Conservation (phyloP, 2,329 filamentous ascomycete species). For the Bretziella fagacearum region DNA sequence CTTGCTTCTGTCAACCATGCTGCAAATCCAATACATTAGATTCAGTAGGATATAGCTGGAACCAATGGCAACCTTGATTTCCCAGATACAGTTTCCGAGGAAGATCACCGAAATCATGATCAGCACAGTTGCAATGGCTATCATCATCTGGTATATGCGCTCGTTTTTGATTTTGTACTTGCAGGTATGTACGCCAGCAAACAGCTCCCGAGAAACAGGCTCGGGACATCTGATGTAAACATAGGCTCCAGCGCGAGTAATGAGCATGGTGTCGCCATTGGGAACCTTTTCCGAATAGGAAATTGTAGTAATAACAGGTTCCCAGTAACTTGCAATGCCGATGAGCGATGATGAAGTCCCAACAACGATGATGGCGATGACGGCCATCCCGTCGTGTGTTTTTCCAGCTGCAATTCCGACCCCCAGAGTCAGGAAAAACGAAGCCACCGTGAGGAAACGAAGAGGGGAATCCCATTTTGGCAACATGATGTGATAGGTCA, state of each 20-base stretch:
- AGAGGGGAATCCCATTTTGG: constrained; percentile 33
- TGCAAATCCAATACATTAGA: constrained; percentile 39
- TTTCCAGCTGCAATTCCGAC: constrained; percentile 25
- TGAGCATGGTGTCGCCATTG: constrained; percentile 41
- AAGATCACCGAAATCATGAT: constrained; percentile 45
- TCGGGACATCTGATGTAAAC: constrained; percentile 40
- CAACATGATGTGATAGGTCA: constrained; percentile 26
- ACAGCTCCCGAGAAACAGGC: constrained; percentile 44
- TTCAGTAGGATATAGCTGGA: constrained; percentile 42
- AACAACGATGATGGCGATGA: constrained; percentile 32
- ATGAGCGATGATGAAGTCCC: constrained; percentile 36
- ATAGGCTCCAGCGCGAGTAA: constrained; percentile 43
- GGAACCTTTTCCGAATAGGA: constrained; percentile 32
- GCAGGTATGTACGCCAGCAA: constrained; percentile 43
- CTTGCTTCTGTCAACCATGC: constrained; percentile 29
- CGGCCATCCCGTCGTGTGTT: constrained; percentile 23
- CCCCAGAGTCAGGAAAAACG: constrained; percentile 32
- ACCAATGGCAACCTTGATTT: constrained; percentile 41
- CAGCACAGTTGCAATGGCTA: constrained; percentile 40
- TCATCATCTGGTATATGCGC: constrained; percentile 33
- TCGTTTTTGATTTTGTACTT: constrained; percentile 31
- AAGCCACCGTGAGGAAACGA: constrained; percentile 35
- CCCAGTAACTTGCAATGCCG: constrained; percentile 42
- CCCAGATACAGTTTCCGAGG: constrained; percentile 45
- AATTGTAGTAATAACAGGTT: constrained; percentile 35